Base-by-base conservation (phyloP, 805 yeast genomes). In the Wickerhamiella allomyrinae region DNA sequence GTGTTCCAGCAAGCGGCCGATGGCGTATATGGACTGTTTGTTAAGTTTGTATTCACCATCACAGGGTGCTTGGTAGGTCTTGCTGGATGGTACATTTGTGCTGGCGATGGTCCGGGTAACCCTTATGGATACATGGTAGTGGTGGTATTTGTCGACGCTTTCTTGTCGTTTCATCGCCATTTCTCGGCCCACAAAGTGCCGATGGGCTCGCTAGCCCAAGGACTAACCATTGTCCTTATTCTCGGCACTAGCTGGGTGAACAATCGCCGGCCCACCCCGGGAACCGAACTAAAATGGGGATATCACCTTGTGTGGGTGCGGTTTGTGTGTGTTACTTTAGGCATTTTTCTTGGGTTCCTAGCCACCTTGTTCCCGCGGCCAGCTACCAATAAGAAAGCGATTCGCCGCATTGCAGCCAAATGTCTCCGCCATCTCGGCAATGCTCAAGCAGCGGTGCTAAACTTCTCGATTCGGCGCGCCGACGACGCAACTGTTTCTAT, bases 61-160 rank as follows among this genome's bases (percentile, higher is more conserved):
- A 29, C 53, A 22, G 63, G 62, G 3, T 49, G 59, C 21, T 40
- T 58, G 10, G 41, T 55, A 2, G 64, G 60, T 1, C 49, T 60
- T 54, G 56, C 56, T 2, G 56, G 48, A 3, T 61, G 65, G 65
- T 61, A 61, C 39, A 59, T 61, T 14, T 48, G 55, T 7, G 43
- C 59, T 1, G 63, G 63, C 3, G 40, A 43, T 13, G 64, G 65
- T 8, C 20, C 40, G 1, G 64, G 65, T 1, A 60, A 59, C 34
- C 50, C 53, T 0, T 58, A 45, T 34, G 63, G 66, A 1, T 53
- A 50, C 42, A 40, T 54, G 7, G 45, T 47, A 23, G 41, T 60
- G 22, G 21, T 19, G 3, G 34, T 19, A 7, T 15, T 31, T 19
- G 34, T 31, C 5, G 34, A 31, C 17, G 21, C 21, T 3, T 31